Conservation (phyloP, 192 early-diverging fungal genomes). For the Lobosporangium transversale region DNA sequence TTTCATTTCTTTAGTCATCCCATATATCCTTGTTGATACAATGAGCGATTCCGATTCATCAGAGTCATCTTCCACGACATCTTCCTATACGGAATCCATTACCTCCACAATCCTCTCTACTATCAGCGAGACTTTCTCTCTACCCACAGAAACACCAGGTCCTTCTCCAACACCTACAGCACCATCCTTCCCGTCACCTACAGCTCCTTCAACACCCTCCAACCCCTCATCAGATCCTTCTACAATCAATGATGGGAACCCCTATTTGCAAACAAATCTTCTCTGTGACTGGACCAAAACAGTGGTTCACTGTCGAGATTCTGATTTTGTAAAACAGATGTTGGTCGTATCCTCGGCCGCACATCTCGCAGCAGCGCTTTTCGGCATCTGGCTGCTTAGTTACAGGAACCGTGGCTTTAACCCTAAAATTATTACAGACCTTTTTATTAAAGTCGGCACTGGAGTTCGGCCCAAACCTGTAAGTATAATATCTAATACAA, state of each 20-base stretch:
- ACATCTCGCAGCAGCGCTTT: constrained; percentile 19
- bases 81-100: constrained; percentile 13
- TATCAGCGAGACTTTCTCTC: background rate
- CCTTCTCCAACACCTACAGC: background rate
- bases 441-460: constrained; percentile 41
- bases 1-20: too few relatives aligned
- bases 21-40: too few relatives aligned
- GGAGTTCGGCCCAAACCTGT: constrained; percentile 45
- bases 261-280: background rate
- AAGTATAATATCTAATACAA: too few relatives aligned
- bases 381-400: constrained; percentile 32
- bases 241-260: background rate
- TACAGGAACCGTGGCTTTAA: constrained; percentile 48
- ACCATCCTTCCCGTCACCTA: constrained; percentile 1
- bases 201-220: background rate
- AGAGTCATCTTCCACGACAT: background rate
- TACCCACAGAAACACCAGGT: background rate
- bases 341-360: constrained; percentile 21
- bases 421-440: constrained; percentile 31
- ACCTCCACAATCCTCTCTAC: constrained; percentile 14
- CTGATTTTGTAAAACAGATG: constrained; percentile 29
- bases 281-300: constrained; percentile 43
- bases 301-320: constrained; percentile 18
- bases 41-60: constrained; percentile 34
- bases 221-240: background rate